These are phyloP conservation scores for Sorghum bicolor DNA, from an alignment of 176 grass and related monocot genomes.

Conservation along the genomic window Sorghum_bicolor_NCBIv3 NC_012879.2:44514501-44515000, in stretches of 20 bases:
- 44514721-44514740: conserved; percentile 12
- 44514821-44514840: conserved; percentile 23
- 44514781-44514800: conserved; percentile 20
- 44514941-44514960: conserved; percentile 12
- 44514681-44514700: background rate
- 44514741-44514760: background rate
- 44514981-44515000: conserved; percentile 28
- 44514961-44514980: background rate
- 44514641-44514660: background rate
- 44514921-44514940: conserved; percentile 38
- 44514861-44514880: conserved; percentile 9
- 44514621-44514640: background rate
- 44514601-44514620: background rate
- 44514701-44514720: conserved; percentile 14
- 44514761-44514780: conserved; percentile 27
- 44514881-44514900: conserved; percentile 32
- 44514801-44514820: conserved; percentile 37
- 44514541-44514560: conserved; percentile 38
- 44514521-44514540: conserved; percentile 32
- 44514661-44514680: background rate
- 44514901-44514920: conserved; percentile 32
- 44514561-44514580: background rate
- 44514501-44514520: conserved; percentile 34
- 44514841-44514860: background rate
- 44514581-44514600: background rate